Evolutionary conservation across 2,329 filamentous ascomycete species (phyloP), one percentile per base, ranked within the genome.

Genomic region (Ophiostoma pallidulum): DNA sequence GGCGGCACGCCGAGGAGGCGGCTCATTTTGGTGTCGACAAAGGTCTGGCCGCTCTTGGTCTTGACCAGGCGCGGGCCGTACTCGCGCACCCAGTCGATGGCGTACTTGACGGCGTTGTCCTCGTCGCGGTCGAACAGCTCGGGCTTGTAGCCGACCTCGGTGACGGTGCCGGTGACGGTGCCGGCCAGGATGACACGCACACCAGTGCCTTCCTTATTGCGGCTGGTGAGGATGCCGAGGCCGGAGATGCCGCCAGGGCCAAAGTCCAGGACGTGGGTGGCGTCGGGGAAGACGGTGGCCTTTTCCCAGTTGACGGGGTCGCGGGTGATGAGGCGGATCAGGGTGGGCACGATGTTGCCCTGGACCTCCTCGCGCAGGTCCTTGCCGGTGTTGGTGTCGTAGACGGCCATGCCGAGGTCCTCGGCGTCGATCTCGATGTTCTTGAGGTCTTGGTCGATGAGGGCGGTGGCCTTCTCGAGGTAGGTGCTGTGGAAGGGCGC

Each of bases 401-500:
- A 97, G 41, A 98, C 86, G 2, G 92, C 80, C 48, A 96, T 91
- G 29, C 77, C 84, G 16, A 98, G 75, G 31, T 78, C 76, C 48
- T 77, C 77, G 48, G 80, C 77, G 47, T 86, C 76, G 48, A 97
- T 91, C 46, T 75, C 70, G 55, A 97, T 72, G 56, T 90, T 78
- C 65, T 87, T 87, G 52, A 98, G 74, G 62, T 98, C 94, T 58
- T 91, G 82, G 47, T 90, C 78, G 53, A 98, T 88, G 58, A 89
- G 75, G 51, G 82, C 77, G 22, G 86, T 88, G 2, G 92, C 91
- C 56, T 89, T 82, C 20, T 76, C 73, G 14, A 98, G 80, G 63
- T 97, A 96, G 52, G 88, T 84, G 75, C 92, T 98, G 74, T 98
- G 92, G 76, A 98, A 98, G 4, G 92, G 94, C 9, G 92, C 89